Base-by-base conservation (phyloP, 2,329 filamentous ascomycete species). In the Aspergillus sp. region DNA sequence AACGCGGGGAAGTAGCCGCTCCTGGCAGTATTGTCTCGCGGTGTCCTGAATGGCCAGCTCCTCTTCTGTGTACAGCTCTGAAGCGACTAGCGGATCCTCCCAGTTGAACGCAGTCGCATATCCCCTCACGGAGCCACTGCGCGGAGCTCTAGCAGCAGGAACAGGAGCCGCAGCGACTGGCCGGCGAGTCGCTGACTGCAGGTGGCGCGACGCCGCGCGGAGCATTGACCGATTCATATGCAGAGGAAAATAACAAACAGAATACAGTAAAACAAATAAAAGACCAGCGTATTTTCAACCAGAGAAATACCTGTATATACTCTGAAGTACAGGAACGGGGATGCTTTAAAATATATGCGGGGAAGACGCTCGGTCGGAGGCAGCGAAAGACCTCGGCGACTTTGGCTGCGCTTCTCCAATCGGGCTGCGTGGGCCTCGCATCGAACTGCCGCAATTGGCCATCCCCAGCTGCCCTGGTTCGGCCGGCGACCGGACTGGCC, bases 11-110 rank as follows among this genome's bases (percentile, higher is more conserved):
- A 83, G 67, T 65, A 98, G 70, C 39, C 76, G 75, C 57, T 96
- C 88, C 60, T 96, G 89, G 57, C 88, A 96, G 55, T 96, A 98
- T 40, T 84, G 75, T 61, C 93, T 83, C 20, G 89, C 89, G 4
- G 86, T 93, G 50, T 95, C 86, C 26, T 82, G 72, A 45, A 98
- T 89, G 10, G 88, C 86, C 43, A 85, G 57, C 61, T 98, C 91
- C 39, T 98, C 91, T 44, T 93, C 84, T 1, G 86, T 94, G 51
- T 86, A 74, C 27, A 94, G 64, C 51, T 77, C 81, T 50, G 77
- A 78, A 22, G 80, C 71, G 15, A 72, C 73, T 37, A 98, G 68
- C 13, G 91, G 88, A 55, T 98, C 91, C 57, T 91, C 75, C 89
- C 91, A 98, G 58, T 93, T 78, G 59, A 95, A 96, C 16, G 56